Evolutionary conservation across 805 yeast species (phyloP).

Genomic region (Barnettozyma populi): DNA sequence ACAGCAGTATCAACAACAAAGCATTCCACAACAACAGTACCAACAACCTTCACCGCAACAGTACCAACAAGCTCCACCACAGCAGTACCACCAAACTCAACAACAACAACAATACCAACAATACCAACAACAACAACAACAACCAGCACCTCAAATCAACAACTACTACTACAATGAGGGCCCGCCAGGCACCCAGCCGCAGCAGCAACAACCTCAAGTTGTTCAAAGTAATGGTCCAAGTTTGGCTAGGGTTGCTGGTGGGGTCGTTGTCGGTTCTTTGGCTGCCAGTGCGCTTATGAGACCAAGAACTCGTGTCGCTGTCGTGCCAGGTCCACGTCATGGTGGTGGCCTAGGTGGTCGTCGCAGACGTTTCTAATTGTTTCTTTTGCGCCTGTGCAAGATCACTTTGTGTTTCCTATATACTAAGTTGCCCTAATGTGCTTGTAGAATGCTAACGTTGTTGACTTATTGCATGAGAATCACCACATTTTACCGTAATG

Average conservation of each 20-base stretch:
- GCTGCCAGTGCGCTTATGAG: slow-evolving; percentile 1
- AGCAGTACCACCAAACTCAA: neutral
- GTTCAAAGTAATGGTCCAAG: slow-evolving; percentile 1
- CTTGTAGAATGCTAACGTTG: too few relatives aligned
- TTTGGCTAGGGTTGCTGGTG: slow-evolving; percentile 6
- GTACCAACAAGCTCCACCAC: neutral
- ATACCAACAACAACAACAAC: slow-evolving; percentile 1
- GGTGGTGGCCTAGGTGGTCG: slow-evolving; percentile 14
- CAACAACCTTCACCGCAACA: slow-evolving; percentile 1
- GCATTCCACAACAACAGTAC: neutral
- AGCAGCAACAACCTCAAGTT: neutral
- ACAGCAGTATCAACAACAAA: neutral
- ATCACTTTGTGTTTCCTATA: too few relatives aligned
- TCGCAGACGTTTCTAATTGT: slow-evolving; percentile 2
- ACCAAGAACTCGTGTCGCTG: slow-evolving; percentile 27
- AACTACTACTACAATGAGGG: neutral
- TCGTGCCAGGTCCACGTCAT: slow-evolving; percentile 38
- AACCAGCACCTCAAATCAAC: neutral
- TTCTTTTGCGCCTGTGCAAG: too few relatives aligned
- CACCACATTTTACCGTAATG: too few relatives aligned
- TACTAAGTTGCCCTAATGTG: too few relatives aligned
- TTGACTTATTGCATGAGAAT: too few relatives aligned
- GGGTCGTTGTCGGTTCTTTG: slow-evolving; percentile 2
- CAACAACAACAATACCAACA: neutral
- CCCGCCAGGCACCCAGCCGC: neutral